Base-by-base conservation (phyloP, 352 stramenopile genomes). In the Thraustochytrium sp. region DNA sequence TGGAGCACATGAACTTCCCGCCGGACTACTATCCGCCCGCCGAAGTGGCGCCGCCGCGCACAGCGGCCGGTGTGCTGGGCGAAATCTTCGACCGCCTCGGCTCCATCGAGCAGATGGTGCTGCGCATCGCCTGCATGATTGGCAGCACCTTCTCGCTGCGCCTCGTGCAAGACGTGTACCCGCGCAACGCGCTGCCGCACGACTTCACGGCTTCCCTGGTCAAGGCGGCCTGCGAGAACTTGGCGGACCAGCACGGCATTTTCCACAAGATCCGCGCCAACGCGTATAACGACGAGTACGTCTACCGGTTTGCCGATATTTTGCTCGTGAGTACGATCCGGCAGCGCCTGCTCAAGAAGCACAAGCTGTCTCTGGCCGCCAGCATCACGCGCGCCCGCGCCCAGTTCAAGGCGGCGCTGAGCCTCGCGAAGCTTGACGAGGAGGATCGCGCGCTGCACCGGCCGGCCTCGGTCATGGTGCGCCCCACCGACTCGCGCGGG, bases 251-350 rank as follows among this genome's bases (percentile, higher is more conserved):
- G 68, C 68, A 80, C 51, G 68, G 68, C 46, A 55, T 80, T 18
- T 40, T 80, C 18, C 68, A 80, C 68, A 80, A 80, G 68, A 26
- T 80, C 0, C 68, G 68, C 23, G 68, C 68, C 21, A 63, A 64
- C 31, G 68, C 68, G 8, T 80, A 65, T 42, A 80, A 80, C 26
- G 68, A 80, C 51, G 68, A 80, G 68, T 80, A 80, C 51, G 68
- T 80, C 21, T 80, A 80, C 42, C 42, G 68, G 8, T 63, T 42
- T n/a, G 48, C 68, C 0, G 68, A 80, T 34, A 51, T 64, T 18
- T 42, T 80, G 9, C 34, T 80, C 3, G 68, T 80, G n/a, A 55
- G 34, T 16, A 46, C 68, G 23, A 9, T 80, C 8, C 68, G 68
- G 23, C 68, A 80, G 13, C 68, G 68, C 2, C 37, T 80, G 34